A percentile compares a stretch with the other conserved stretches of the same genome.
Evolutionary conservation across 208 protist species (phyloP).

Genomic region (Trypanosoma conorhini): DNA sequence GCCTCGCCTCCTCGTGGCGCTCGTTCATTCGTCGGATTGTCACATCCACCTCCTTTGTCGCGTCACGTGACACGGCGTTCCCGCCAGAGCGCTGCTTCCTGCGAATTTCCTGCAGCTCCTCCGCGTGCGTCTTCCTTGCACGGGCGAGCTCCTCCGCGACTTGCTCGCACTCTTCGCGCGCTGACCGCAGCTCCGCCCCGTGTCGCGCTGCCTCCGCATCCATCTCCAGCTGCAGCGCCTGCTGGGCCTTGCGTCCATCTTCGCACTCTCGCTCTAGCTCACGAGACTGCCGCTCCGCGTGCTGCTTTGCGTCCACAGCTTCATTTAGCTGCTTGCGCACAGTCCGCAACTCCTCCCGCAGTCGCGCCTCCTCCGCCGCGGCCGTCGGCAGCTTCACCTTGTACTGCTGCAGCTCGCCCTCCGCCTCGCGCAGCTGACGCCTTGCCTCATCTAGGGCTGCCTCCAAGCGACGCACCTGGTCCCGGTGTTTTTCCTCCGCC

Average conservation of each 20-base stretch:
- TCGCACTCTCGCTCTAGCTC: constrained; percentile 48
- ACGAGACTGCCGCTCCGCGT: constrained; percentile 50
- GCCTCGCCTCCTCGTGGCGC: constrained; percentile 44
- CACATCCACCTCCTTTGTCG: constrained; percentile 36
- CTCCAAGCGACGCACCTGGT: constrained; percentile 49
- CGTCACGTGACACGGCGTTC: constrained; percentile 30
- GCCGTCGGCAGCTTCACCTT: constrained; percentile 39
- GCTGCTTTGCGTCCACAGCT: constrained; percentile 39
- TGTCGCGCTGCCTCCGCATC: constrained; percentile 28
- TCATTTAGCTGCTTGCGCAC: constrained; percentile 41
- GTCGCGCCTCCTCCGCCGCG: constrained; percentile 22
- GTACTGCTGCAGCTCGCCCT: constrained; percentile 55
- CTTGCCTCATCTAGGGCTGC: constrained; percentile 40
- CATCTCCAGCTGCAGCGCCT: constrained; percentile 49
- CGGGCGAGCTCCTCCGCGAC: constrained; percentile 29
- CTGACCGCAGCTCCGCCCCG: constrained; percentile 44
- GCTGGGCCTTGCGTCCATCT: constrained; percentile 42
- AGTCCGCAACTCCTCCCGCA: constrained; percentile 63
- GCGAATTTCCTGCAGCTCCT: constrained; percentile 46
- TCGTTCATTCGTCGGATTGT: constrained; percentile 32
- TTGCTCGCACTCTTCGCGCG: constrained; percentile 44
- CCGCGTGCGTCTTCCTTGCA: constrained; percentile 37
- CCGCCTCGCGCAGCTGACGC: constrained; percentile 38
- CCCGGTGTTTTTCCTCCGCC: constrained; percentile 40
- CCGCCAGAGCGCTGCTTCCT: constrained; percentile 32